Evolutionary conservation across 192 early-diverging fungal genomes (phyloP).

Genomic region (Mortierella hygrophila): DNA sequence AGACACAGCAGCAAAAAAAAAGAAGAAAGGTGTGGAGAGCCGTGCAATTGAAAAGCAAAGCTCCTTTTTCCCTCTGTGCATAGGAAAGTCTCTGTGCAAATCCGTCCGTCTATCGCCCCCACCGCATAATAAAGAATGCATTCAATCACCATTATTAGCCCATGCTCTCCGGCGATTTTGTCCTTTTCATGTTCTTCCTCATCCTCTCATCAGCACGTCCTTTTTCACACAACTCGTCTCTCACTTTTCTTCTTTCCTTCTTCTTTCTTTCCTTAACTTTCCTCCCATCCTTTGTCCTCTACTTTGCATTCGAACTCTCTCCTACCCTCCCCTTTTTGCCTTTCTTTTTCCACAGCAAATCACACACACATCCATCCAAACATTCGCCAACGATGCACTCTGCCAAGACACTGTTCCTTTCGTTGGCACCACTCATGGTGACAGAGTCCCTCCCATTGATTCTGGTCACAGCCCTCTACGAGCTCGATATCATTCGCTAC

Average conservation of each 20-base stretch:
- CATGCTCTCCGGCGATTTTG: neutral
- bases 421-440: neutral
- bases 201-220: too few species aligned
- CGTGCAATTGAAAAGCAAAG: neutral
- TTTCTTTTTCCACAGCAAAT: too few species aligned
- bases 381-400: neutral
- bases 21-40: too few species aligned
- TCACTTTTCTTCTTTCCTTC: neutral
- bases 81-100: neutral
- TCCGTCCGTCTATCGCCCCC: neutral
- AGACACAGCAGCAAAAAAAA: neutral
- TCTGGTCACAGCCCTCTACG: conserved; percentile 24
- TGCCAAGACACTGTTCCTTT: neutral
- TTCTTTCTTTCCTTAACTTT: neutral
- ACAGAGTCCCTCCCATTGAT: conserved; percentile 27
- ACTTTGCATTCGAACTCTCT: neutral
- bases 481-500: conserved; percentile 15
- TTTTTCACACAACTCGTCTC: neutral
- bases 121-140: neutral
- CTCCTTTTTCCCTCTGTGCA: neutral
- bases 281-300: neutral
- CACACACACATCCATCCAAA: neutral
- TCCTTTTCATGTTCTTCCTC: neutral
- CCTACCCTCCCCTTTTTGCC: neutral
- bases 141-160: neutral